Conservation (phyloP, 2,329 filamentous ascomycete genomes). For the Chaetomium sp. region DNA sequence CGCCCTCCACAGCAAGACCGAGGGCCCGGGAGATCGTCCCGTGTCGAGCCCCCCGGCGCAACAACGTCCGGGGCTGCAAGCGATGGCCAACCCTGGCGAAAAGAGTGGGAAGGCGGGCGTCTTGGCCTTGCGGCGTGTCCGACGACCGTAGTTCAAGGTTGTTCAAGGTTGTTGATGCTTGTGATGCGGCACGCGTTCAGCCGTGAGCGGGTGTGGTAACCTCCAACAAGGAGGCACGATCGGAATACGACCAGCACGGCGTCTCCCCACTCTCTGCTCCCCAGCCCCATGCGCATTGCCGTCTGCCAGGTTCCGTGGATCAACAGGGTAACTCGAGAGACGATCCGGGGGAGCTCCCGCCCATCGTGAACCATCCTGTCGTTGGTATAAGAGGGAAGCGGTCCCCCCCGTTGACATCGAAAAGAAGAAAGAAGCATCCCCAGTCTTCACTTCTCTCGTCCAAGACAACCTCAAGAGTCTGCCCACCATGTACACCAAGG, state of each 20-base stretch:
- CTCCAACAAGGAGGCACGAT: not conserved
- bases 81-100: constrained; percentile 4
- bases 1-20: not conserved
- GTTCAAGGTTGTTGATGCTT: constrained; percentile 1
- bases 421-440: constrained; percentile 1
- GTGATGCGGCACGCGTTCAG: not conserved
- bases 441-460: not conserved
- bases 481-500: constrained; percentile 20
- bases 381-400: not conserved
- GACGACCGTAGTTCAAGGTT: too few species aligned
- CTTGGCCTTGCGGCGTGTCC: not conserved
- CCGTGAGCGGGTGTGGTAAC: not conserved
- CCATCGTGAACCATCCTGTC: not conserved
- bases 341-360: not conserved
- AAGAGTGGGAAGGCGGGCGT: constrained; percentile 4
- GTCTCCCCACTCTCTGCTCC: not conserved
- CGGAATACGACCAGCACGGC: not conserved
- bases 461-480: not conserved
- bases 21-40: constrained; percentile 14
- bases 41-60: constrained; percentile 5
- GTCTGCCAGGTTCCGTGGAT: constrained; percentile 1
- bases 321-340: not conserved
- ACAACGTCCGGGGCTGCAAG: constrained; percentile 2
- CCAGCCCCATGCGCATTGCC: not conserved
- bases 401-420: not conserved